These are phyloP conservation scores for Aureobasidium zeae DNA, from an alignment of 2,329 filamentous ascomycete species.

Conservation along the genomic window DNA sequence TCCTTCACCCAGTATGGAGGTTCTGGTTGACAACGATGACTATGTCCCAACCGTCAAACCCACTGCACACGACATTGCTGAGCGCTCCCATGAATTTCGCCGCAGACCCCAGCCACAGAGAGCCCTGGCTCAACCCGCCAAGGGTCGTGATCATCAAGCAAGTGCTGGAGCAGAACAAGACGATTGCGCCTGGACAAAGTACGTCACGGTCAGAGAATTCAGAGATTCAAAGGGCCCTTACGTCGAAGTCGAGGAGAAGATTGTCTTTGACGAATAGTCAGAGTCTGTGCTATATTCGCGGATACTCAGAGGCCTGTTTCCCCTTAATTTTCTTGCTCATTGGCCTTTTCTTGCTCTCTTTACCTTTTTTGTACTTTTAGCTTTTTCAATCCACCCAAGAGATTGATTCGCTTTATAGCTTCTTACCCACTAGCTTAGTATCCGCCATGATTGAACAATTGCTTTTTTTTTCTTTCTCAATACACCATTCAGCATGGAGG, in stretches of 20 bases:
- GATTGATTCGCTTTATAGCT: no score
- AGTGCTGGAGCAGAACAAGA: background rate
- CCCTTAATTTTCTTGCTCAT: no score
- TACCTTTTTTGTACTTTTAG: background rate
- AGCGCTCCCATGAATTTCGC: no score
- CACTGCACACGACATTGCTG: no score
- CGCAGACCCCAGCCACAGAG: background rate
- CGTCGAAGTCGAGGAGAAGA: conserved; percentile 14
- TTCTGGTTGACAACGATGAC: conserved; percentile 5
- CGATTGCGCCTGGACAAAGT: conserved; percentile 5
- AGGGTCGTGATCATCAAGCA: background rate
- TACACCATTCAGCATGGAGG: background rate
- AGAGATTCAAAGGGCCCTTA: conserved; percentile 10
- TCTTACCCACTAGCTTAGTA: no score
- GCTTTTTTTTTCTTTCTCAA: background rate
- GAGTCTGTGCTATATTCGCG: no score
- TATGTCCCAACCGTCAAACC: no score
- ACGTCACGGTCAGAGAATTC: conserved; percentile 7
- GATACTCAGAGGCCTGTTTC: no score
- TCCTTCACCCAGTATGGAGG: conserved; percentile 13
- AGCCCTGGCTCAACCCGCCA: background rate
- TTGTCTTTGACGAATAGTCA: conserved; percentile 10
- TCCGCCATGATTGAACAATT: no score
- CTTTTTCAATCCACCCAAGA: no score
- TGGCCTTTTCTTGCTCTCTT: background rate